Percentiles rank a stretch among this genome's conserved stretches.
These are phyloP conservation scores for Stipa capillata DNA, from an alignment of 176 grass and related monocot genomes.

Conservation along the genomic window DNA sequence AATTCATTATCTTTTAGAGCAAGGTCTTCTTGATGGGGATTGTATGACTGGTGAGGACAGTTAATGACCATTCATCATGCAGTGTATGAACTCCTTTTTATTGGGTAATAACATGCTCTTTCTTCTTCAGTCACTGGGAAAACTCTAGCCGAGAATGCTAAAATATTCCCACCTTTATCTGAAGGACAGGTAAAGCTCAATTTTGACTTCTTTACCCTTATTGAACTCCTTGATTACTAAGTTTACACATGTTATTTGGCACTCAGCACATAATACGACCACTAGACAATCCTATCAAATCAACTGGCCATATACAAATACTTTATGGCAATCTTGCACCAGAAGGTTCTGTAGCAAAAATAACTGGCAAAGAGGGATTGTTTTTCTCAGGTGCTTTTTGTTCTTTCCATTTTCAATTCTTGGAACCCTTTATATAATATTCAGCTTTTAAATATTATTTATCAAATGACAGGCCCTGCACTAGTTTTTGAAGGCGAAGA, in stretches of 20 bases:
- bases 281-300: slow-evolving; percentile 87
- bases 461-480: slow-evolving; percentile 56
- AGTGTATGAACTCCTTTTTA: not conserved
- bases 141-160: slow-evolving; percentile 91
- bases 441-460: slow-evolving; percentile 10
- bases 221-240: slow-evolving; percentile 4
- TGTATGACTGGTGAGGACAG: slow-evolving; percentile 74
- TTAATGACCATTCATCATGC: not conserved
- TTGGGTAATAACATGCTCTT: not conserved
- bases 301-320: slow-evolving; percentile 98
- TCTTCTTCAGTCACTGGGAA: slow-evolving; percentile 78
- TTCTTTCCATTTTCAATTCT: slow-evolving; percentile 23
- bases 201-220: not conserved
- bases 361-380: slow-evolving; percentile 96
- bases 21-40: slow-evolving; percentile 87
- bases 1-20: slow-evolving; percentile 85
- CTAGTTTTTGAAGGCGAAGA: slow-evolving; percentile 99
- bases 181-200: slow-evolving; percentile 74
- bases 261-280: slow-evolving; percentile 87
- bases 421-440: slow-evolving; percentile 1
- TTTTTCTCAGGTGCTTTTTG: slow-evolving; percentile 82
- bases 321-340: slow-evolving; percentile 98
- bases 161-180: slow-evolving; percentile 67
- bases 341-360: slow-evolving; percentile 97
- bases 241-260: not conserved